phyloP scores from a whole-genome alignment of 73 alveolate species.

The Tetrahymena borealis region DNA sequence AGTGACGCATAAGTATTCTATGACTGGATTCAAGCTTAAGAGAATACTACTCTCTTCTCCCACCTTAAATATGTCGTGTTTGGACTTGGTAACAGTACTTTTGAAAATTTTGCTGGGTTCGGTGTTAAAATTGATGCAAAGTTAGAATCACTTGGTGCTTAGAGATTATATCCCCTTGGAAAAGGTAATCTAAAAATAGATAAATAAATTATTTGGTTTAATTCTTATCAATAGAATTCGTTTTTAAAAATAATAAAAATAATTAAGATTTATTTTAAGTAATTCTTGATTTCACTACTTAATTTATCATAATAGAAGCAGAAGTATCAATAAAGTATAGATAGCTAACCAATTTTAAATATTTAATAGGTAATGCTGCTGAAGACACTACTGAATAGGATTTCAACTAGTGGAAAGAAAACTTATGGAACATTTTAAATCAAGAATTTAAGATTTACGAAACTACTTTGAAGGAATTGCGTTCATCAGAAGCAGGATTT shows the following conservation, averaged over 20 bases:
- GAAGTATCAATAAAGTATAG: too few species aligned
- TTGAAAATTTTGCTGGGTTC: constrained; percentile 39
- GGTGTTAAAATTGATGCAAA: constrained; percentile 25
- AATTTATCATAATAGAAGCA: too few species aligned
- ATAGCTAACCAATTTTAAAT: not conserved
- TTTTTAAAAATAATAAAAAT: too few species aligned
- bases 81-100: constrained; percentile 31
- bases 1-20: constrained; percentile 32
- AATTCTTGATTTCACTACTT: too few species aligned
- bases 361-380: constrained; percentile 9
- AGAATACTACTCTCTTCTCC: not conserved
- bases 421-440: constrained; percentile 1
- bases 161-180: constrained; percentile 17
- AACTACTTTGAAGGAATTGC: not conserved
- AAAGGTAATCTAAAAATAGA: not conserved
- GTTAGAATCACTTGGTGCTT: constrained; percentile 23
- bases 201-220: too few species aligned
- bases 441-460: not conserved
- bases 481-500: not conserved
- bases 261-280: too few species aligned
- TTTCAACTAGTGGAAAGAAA: constrained; percentile 16
- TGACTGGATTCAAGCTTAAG: constrained; percentile 14
- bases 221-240: too few species aligned
- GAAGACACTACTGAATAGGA: constrained; percentile 38
- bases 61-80: constrained; percentile 4